These are phyloP conservation scores for Rhizopogon salebrosus DNA, from an alignment of 768 basidiomycete species.

Conservation along the genomic window DNA sequence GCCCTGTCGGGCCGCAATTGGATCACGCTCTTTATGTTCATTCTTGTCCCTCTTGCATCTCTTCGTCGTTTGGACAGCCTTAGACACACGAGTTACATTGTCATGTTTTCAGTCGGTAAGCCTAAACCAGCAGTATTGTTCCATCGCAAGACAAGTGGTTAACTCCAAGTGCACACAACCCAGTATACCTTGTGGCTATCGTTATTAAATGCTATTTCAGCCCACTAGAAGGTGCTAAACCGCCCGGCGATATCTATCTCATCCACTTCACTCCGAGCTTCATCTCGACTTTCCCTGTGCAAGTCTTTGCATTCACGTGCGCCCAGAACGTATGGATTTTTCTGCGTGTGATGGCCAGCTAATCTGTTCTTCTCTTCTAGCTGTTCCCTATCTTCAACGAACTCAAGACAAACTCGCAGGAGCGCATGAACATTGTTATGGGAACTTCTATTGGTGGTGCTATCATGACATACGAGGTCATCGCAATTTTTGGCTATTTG, in stretches of 20 bases:
- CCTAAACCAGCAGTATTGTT: slow-evolving; percentile 9
- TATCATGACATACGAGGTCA: slow-evolving; percentile 79
- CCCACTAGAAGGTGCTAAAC: slow-evolving; percentile 59
- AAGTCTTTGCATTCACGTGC: slow-evolving; percentile 90
- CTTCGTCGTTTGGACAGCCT: slow-evolving; percentile 80
- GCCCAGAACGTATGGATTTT: slow-evolving; percentile 72
- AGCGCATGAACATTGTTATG: slow-evolving; percentile 83
- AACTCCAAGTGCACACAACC: background rate
- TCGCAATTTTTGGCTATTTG: slow-evolving; percentile 85
- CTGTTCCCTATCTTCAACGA: slow-evolving; percentile 95
- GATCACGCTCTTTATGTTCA: slow-evolving; percentile 72
- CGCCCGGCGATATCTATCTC: slow-evolving; percentile 61
- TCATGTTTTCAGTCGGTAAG: slow-evolving; percentile 84
- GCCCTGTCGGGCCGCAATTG: slow-evolving; percentile 73
- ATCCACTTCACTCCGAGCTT: slow-evolving; percentile 76
- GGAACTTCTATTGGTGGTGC: slow-evolving; percentile 83
- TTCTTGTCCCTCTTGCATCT: slow-evolving; percentile 80
- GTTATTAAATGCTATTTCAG: slow-evolving; percentile 78
- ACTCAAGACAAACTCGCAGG: slow-evolving; percentile 72
- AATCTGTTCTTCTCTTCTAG: slow-evolving; percentile 32
- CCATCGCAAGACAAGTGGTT: background rate
- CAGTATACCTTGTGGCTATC: slow-evolving; percentile 75
- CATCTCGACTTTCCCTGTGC: slow-evolving; percentile 85
- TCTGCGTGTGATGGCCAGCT: slow-evolving; percentile 1
- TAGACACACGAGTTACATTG: slow-evolving; percentile 87